These are phyloP conservation scores for Glutinoglossum americanum DNA, from an alignment of 495 filamentous ascomycete genomes.

Conservation along the genomic window DNA sequence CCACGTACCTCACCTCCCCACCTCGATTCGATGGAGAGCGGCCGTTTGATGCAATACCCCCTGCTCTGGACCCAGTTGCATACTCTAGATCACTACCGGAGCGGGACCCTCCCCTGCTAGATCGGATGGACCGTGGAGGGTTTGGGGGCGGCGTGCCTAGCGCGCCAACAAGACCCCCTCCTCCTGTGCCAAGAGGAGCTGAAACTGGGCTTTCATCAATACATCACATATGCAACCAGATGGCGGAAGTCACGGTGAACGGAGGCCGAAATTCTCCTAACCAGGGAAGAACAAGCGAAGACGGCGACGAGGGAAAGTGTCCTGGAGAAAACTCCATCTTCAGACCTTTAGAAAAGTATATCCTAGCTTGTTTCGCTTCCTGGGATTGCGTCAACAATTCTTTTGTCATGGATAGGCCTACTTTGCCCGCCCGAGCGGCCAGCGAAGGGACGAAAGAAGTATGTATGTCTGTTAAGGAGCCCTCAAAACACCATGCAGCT, in stretches of 20 bases:
- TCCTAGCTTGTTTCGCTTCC: conserved; percentile 3
- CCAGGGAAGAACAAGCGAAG: neutral
- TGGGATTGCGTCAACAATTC: conserved; percentile 5
- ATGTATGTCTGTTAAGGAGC: neutral
- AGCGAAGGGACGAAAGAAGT: neutral
- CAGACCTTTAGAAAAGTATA: conserved; percentile 7
- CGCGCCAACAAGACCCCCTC: neutral
- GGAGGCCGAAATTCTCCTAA: neutral
- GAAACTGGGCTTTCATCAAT: neutral
- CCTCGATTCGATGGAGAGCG: neutral
- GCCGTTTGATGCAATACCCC: neutral
- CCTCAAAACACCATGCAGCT: neutral
- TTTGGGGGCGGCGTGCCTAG: neutral
- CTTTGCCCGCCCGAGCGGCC: neutral
- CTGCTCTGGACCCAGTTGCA: neutral
- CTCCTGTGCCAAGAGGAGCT: neutral
- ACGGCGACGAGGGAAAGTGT: neutral
- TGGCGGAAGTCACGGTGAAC: neutral
- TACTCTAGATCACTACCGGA: neutral
- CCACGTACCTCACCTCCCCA: neutral
- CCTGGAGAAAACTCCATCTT: neutral
- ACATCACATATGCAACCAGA: neutral
- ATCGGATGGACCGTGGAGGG: neutral
- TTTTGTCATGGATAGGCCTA: neutral
- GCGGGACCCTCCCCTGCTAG: neutral